Conservation (phyloP, 169 alveolate genomes). For the Ichthyophthirius multifiliis region DNA sequence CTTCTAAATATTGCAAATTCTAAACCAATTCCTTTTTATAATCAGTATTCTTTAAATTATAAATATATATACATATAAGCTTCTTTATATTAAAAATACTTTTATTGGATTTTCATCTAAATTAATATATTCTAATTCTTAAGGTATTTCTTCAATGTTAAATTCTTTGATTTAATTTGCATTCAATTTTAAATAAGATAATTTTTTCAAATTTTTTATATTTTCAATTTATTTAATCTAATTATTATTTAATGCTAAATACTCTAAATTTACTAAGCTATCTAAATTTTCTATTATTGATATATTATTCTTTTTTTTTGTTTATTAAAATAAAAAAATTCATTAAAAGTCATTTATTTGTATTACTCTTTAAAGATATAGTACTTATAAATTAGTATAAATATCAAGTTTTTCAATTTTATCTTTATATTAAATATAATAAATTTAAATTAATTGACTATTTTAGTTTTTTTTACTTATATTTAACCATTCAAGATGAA, state of each 20-base stretch:
- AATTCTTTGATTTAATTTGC: background rate
- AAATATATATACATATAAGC: background rate
- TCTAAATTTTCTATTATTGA: background rate
- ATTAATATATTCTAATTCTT: background rate
- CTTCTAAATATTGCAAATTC: background rate
- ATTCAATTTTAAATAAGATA: background rate
- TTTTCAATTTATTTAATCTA: background rate
- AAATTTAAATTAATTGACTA: background rate
- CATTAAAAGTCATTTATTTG: background rate
- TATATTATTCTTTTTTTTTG: background rate
- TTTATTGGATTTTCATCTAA: background rate
- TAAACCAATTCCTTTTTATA: background rate
- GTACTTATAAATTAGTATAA: background rate
- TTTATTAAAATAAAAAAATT: background rate
- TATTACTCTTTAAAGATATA: background rate
- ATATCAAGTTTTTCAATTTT: background rate
- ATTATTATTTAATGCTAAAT: background rate
- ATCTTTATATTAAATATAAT: background rate
- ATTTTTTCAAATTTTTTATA: background rate
- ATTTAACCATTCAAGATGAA: background rate
- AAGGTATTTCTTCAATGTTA: background rate
- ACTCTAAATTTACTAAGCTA: background rate
- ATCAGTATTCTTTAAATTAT: background rate
- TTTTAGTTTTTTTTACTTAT: background rate
- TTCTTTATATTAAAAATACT: background rate